Base-by-base conservation (phyloP, 306 rosid species). In the Styphnolobium japonicum region DNA sequence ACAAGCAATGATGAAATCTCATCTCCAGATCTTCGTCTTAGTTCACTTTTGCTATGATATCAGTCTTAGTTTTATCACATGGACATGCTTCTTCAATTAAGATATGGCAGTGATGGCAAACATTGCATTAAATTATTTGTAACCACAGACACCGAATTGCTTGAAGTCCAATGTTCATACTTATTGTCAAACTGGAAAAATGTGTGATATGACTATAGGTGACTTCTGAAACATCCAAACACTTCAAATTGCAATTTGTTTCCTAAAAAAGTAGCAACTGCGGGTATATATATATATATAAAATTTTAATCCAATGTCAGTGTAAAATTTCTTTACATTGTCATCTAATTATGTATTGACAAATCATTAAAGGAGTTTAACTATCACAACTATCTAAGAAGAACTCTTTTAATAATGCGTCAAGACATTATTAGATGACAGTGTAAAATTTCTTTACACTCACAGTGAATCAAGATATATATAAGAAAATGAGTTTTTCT, bases 101-200 rank as follows among this genome's bases (percentile, higher is more conserved):
- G 48, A 62, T 69, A 69, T 19, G 11, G 36, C 64, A 31, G 46
- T 21, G 37, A 43, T 9, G 23, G 34, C 75, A 49, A 82, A 78
- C 57, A 61, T 21, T 49, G 68, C 61, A 76, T 48, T 49, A 46
- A 55, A 75, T 61, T 49, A 67, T 67, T 80, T 75, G 58, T 63
- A 68, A 39, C 84, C 49, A 40, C 55, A 6, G 46, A 73, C 70
- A 51, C 37, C 11, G 12, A 75, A 46, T 63, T 21, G 78, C 66
- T 34, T 74, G 25, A 43, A 80, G 76, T 70, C 79, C 67, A 69
- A 53, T 18, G 39, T 55, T 80, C 67, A 43, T 25, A 5, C 56
- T 23, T 37, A 25, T 51, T 69, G 66, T 76, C 61, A 70, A 64
- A 18, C 40, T 14, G 31, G 52, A 14, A 31, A 72, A 55, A 19